phyloP scores from a whole-genome alignment of 441 rosid species.

The Rhodomyrtus psidioides region DNA sequence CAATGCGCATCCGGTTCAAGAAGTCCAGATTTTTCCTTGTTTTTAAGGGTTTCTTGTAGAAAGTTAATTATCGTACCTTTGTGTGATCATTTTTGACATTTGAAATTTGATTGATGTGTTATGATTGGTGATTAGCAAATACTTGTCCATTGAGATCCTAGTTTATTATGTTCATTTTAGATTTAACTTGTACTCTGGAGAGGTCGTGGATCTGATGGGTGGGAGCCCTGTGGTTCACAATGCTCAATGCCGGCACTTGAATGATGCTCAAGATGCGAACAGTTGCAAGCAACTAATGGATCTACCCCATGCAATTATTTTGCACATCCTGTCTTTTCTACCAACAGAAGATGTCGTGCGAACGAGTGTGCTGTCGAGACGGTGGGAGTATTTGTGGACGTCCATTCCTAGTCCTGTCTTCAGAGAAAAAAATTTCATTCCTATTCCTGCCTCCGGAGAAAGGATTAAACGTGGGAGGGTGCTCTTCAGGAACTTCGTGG shows the following conservation, averaged over 20 bases:
- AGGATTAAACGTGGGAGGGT: neutral
- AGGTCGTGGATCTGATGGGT: neutral
- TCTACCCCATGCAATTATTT: conserved; percentile 1
- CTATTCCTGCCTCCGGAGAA: no score
- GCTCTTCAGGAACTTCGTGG: neutral
- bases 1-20: no score
- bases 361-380: neutral
- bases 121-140: neutral
- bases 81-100: neutral
- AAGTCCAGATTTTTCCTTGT: no score
- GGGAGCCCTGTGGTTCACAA: neutral
- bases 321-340: conserved; percentile 1
- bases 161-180: neutral
- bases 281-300: neutral
- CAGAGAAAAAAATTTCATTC: neutral
- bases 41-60: no score
- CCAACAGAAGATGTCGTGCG: neutral
- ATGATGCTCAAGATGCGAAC: neutral
- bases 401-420: neutral
- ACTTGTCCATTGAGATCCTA: neutral
- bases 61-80: neutral
- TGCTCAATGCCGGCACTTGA: neutral
- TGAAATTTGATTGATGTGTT: neutral
- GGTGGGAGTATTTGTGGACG: neutral
- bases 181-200: neutral